A percentile compares a stretch with the other conserved stretches of the same genome.
These are phyloP conservation scores for Amanita pallidorosea DNA, from an alignment of 768 basidiomycete species.

Conservation along the genomic window DNA sequence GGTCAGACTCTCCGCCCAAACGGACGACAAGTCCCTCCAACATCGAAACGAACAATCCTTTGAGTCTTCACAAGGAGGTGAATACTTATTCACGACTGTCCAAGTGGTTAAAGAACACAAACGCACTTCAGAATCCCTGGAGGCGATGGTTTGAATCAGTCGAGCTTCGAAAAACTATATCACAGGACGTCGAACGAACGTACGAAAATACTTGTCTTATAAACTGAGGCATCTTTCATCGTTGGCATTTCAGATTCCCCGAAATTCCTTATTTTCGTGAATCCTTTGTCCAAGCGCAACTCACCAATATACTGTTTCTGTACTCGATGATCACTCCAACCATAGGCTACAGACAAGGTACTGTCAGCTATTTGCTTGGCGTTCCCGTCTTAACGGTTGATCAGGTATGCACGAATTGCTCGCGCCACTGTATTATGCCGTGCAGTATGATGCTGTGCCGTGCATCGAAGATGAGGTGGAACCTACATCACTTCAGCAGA, in stretches of 20 bases:
- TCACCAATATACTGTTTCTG: conserved; percentile 84
- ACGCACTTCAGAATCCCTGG: conserved; percentile 74
- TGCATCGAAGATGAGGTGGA: neutral
- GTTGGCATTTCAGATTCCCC: conserved; percentile 59
- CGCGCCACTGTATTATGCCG: conserved; percentile 75
- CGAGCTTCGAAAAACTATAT: conserved; percentile 81
- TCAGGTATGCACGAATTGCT: conserved; percentile 95
- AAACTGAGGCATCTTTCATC: neutral
- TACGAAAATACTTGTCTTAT: conserved; percentile 28
- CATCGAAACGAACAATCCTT: conserved; percentile 68
- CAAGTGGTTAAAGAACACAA: neutral
- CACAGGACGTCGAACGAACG: conserved; percentile 95
- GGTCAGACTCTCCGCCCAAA: conserved; percentile 25
- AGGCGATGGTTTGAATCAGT: conserved; percentile 85
- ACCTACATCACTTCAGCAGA: conserved; percentile 46
- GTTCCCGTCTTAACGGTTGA: neutral
- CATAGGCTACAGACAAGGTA: conserved; percentile 85
- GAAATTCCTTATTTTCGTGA: conserved; percentile 87
- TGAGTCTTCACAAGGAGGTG: conserved; percentile 72
- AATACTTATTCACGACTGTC: neutral
- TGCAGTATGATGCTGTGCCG: conserved; percentile 55
- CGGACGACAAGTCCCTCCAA: conserved; percentile 24
- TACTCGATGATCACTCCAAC: conserved; percentile 70
- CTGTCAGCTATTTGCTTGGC: neutral
- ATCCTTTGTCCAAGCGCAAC: conserved; percentile 57